phyloP scores from a whole-genome alignment of 306 rosid species.

The Prunus mume region DNA sequence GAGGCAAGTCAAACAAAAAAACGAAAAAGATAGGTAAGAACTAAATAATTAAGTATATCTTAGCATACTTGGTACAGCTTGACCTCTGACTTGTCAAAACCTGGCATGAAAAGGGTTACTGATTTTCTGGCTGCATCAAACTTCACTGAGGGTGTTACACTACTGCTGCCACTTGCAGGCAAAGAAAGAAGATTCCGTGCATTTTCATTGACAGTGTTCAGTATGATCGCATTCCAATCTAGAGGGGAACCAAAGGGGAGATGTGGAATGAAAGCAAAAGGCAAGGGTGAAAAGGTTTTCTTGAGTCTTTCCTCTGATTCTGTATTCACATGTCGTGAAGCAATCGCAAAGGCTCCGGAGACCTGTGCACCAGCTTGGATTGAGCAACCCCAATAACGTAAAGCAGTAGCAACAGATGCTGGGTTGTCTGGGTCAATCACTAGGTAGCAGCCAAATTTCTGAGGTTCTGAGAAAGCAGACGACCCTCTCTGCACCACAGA shows the following conservation, averaged over 20 bases:
- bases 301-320: constrained; percentile 44
- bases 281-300: constrained; percentile 59
- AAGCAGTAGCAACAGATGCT: constrained; percentile 61
- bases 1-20: neutral
- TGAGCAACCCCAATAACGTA: constrained; percentile 91
- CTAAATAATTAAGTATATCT: constrained; percentile 6
- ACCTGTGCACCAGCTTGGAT: constrained; percentile 87
- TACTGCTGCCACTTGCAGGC: constrained; percentile 36
- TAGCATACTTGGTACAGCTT: constrained; percentile 77
- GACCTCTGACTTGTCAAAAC: constrained; percentile 91
- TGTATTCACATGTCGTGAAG: constrained; percentile 34
- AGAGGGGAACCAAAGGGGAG: constrained; percentile 33
- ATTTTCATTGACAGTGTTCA: constrained; percentile 34
- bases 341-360: constrained; percentile 69
- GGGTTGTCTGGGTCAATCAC: constrained; percentile 73
- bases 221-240: constrained; percentile 57
- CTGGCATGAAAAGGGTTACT: constrained; percentile 85
- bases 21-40: neutral
- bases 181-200: constrained; percentile 57
- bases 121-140: constrained; percentile 62
- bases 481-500: constrained; percentile 68
- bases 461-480: constrained; percentile 64
- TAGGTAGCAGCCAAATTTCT: constrained; percentile 69
- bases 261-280: constrained; percentile 64
- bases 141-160: constrained; percentile 43